A percentile compares a stretch with the other conserved stretches of the same genome.
phyloP scores from a whole-genome alignment of 345 rosid genomes.

The Pelargonium nanum region DNA sequence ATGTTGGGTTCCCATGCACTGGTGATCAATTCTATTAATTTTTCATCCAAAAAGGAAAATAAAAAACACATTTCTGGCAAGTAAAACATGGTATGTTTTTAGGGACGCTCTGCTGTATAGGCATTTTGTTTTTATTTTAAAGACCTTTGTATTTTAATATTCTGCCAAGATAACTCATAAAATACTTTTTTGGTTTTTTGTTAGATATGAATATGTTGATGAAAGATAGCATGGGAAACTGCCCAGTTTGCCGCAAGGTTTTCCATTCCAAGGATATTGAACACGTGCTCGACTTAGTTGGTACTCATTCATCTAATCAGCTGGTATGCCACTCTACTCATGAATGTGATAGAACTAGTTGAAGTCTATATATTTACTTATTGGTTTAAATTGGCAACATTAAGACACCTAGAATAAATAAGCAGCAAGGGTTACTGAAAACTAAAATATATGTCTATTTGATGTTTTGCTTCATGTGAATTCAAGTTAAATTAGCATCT shows the following conservation, averaged over 20 bases:
- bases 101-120: neutral
- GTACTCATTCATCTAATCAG: constrained; percentile 32
- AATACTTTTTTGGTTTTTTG: neutral
- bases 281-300: constrained; percentile 67
- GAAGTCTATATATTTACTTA: neutral
- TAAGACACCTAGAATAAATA: too few species aligned
- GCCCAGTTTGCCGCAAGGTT: constrained; percentile 84
- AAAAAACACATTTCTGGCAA: neutral
- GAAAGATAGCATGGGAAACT: constrained; percentile 44
- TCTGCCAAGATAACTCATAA: neutral
- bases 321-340: constrained; percentile 29
- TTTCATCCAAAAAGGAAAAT: neutral
- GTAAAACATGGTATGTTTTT: neutral
- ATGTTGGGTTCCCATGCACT: too few species aligned
- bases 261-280: constrained; percentile 64
- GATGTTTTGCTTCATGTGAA: too few species aligned
- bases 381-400: neutral
- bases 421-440: neutral
- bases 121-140: neutral
- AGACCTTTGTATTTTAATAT: neutral
- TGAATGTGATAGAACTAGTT: neutral
- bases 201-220: constrained; percentile 20
- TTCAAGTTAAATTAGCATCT: too few species aligned
- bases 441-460: too few species aligned
- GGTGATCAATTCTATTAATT: too few species aligned